Percentiles rank a stretch among this genome's conserved stretches.
Conservation (phyloP, 345 rosid genomes). For the Eutrema heterophyllum region DNA sequence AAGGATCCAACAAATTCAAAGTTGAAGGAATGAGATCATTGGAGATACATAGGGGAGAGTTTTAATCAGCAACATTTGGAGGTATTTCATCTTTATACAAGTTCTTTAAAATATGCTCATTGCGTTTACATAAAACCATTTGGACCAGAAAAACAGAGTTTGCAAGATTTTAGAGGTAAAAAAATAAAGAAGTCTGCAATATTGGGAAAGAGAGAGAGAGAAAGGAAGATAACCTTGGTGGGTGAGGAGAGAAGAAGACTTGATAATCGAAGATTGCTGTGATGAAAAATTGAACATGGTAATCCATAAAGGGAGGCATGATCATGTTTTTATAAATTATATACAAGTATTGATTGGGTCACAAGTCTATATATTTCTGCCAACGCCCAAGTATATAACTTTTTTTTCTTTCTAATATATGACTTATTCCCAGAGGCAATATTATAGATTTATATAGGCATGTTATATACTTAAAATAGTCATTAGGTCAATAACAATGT, state of each 20-base stretch:
- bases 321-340: neutral
- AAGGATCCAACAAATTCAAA: neutral
- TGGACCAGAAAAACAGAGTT: too few relatives aligned
- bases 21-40: too few relatives aligned
- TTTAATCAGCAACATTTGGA: too few relatives aligned
- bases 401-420: neutral
- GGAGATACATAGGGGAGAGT: too few relatives aligned
- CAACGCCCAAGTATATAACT: neutral
- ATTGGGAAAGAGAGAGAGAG: too few relatives aligned
- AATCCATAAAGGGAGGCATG: neutral
- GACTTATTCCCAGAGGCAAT: neutral
- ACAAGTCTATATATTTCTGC: neutral
- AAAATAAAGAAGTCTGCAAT: neutral
- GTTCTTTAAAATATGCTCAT: too few relatives aligned
- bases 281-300: neutral
- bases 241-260: conserved; percentile 9
- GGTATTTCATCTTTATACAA: too few relatives aligned
- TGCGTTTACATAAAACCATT: too few relatives aligned
- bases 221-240: neutral
- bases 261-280: neutral
- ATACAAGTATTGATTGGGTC: conserved; percentile 1
- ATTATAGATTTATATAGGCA: too few relatives aligned
- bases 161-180: too few relatives aligned
- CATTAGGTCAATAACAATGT: too few relatives aligned
- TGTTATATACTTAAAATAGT: too few relatives aligned